Evolutionary conservation across 2,329 filamentous ascomycete genomes (phyloP).

Genomic region (Helicocarpus griseus): DNA sequence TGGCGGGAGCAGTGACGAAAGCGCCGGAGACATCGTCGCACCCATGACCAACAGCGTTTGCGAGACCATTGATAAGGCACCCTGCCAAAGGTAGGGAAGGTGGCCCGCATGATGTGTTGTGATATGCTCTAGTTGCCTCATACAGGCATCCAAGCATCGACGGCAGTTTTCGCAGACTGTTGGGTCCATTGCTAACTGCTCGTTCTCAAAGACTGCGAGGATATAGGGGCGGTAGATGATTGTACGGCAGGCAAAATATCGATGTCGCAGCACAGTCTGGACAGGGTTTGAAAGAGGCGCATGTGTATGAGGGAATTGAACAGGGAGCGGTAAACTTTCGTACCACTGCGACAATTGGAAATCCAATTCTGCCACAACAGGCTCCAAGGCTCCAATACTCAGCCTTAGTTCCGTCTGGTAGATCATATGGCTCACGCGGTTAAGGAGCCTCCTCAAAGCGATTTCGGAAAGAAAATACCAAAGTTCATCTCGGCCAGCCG

Average conservation of each 20-base stretch:
- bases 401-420: conserved; percentile 65
- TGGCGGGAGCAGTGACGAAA: conserved; percentile 55
- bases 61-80: conserved; percentile 70
- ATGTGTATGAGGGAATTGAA: conserved; percentile 68
- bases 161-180: conserved; percentile 68
- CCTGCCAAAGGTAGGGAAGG: conserved; percentile 79
- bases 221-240: conserved; percentile 83
- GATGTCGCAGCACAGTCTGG: conserved; percentile 66
- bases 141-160: conserved; percentile 70
- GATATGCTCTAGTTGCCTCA: conserved; percentile 71
- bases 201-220: conserved; percentile 67
- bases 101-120: conserved; percentile 71
- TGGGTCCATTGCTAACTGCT: conserved; percentile 60
- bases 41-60: conserved; percentile 78
- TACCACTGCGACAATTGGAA: conserved; percentile 81
- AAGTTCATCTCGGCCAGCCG: conserved; percentile 62
- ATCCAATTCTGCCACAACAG: conserved; percentile 69
- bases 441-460: conserved; percentile 64
- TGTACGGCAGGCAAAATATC: conserved; percentile 76
- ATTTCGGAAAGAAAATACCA: conserved; percentile 86
- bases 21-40: conserved; percentile 66
- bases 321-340: conserved; percentile 60
- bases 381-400: conserved; percentile 63
- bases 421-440: conserved; percentile 68
- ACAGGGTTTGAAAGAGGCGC: conserved; percentile 60